Conservation (phyloP, 2,329 filamentous ascomycete species). For the Dendrostoma leiphaemia region DNA sequence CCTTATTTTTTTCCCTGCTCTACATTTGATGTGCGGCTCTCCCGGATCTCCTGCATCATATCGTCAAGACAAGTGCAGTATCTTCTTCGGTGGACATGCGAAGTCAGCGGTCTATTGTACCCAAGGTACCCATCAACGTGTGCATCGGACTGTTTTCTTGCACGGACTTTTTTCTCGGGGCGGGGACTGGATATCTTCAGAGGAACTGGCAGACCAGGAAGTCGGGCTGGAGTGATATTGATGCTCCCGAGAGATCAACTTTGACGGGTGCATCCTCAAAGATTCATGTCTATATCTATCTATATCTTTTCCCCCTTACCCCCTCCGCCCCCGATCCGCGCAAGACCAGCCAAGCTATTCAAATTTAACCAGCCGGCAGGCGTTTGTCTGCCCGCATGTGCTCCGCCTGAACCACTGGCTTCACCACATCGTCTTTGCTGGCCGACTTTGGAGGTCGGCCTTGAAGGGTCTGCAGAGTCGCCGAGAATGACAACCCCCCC, state of each 20-base stretch:
- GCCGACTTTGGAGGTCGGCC: too few species aligned
- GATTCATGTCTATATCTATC: background rate
- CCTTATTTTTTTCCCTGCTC: background rate
- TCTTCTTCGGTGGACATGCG: background rate
- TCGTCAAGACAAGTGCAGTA: background rate
- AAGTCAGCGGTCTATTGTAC: too few species aligned
- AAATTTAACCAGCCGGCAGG: background rate
- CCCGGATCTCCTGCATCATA: background rate
- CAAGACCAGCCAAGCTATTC: background rate
- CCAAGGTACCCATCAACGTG: background rate
- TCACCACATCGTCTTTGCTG: too few species aligned
- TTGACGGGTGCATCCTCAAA: too few species aligned
- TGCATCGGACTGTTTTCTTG: background rate
- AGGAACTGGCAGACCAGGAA: too few species aligned
- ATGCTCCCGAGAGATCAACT: too few species aligned
- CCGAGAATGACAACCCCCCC: too few species aligned
- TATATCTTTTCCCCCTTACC: background rate
- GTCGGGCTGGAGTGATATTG: background rate
- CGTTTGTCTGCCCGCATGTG: background rate
- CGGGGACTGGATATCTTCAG: too few species aligned
- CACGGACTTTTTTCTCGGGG: background rate
- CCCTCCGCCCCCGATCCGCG: background rate
- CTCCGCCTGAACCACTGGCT: too few species aligned
- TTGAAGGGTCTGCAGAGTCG: too few species aligned
- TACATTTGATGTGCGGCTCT: background rate